Percentiles rank a stretch among this genome's conserved stretches.
Evolutionary conservation across 768 basidiomycete species (phyloP).

Genomic region (Calvatia gigantea): DNA sequence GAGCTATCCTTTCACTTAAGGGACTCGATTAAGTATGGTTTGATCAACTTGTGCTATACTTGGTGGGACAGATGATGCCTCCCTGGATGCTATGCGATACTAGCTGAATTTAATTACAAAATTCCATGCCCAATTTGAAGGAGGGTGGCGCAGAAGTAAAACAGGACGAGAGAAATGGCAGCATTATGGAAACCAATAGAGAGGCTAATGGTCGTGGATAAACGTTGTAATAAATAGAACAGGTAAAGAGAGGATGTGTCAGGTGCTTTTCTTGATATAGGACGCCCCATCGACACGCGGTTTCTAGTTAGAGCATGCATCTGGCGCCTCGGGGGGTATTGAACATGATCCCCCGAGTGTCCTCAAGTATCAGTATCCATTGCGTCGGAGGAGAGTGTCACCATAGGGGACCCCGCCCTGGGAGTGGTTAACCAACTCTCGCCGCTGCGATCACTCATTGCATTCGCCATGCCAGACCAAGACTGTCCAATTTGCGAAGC

Average conservation of each 20-base stretch:
- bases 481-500: neutral
- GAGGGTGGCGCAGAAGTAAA: neutral
- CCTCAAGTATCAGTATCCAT: slow-evolving; percentile 1
- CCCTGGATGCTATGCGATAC: neutral
- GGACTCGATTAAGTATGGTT: too few species aligned
- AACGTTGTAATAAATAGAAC: neutral
- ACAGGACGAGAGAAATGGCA: neutral
- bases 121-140: neutral
- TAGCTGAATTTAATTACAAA: neutral
- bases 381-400: neutral
- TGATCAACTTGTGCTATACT: too few species aligned
- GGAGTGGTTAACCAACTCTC: neutral
- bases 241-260: neutral
- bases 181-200: neutral
- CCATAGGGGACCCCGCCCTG: too few species aligned
- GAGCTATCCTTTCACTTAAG: too few species aligned
- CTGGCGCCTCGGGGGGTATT: neutral
- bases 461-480: neutral
- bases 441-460: neutral
- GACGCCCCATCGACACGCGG: neutral
- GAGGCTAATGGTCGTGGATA: neutral
- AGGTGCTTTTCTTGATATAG: neutral
- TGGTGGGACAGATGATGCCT: too few species aligned
- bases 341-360: neutral
- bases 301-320: neutral